Evolutionary conservation across 2,329 filamentous ascomycete species (phyloP).

Genomic region (Nectriaceae sp.): DNA sequence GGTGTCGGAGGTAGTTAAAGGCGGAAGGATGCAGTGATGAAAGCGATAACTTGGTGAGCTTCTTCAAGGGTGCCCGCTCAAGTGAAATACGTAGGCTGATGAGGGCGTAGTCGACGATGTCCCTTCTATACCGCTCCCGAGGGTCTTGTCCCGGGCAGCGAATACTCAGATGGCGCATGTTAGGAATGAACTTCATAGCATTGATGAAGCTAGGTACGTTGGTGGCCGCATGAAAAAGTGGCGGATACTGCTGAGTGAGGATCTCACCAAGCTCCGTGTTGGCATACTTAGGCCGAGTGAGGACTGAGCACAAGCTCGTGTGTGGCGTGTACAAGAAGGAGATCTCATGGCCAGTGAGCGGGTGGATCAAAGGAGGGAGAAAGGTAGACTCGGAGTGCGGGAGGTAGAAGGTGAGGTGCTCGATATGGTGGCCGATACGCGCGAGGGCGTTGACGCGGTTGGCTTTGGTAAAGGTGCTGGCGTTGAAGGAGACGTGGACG

Average conservation of each 20-base stretch:
- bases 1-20: constrained; percentile 75
- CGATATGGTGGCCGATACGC: constrained; percentile 76
- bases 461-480: constrained; percentile 75
- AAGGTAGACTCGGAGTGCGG: constrained; percentile 78
- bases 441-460: constrained; percentile 73
- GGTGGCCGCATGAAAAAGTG: constrained; percentile 85
- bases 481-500: constrained; percentile 69
- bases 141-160: constrained; percentile 73
- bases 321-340: constrained; percentile 82
- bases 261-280: constrained; percentile 78
- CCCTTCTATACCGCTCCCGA: constrained; percentile 70
- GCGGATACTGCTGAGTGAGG: constrained; percentile 83
- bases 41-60: constrained; percentile 70
- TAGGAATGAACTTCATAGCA: constrained; percentile 68
- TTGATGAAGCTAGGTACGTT: constrained; percentile 84
- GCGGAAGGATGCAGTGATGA: constrained; percentile 73
- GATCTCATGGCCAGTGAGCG: constrained; percentile 74
- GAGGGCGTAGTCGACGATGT: constrained; percentile 84
- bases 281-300: constrained; percentile 75
- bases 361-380: constrained; percentile 81
- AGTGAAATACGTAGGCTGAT: constrained; percentile 84
- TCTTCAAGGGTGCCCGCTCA: constrained; percentile 68
- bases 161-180: constrained; percentile 73
- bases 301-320: constrained; percentile 61
- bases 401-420: constrained; percentile 76